Evolutionary conservation across 176 grass and related monocot species (phyloP).

Genomic region (Oryza rufipogon): DNA sequence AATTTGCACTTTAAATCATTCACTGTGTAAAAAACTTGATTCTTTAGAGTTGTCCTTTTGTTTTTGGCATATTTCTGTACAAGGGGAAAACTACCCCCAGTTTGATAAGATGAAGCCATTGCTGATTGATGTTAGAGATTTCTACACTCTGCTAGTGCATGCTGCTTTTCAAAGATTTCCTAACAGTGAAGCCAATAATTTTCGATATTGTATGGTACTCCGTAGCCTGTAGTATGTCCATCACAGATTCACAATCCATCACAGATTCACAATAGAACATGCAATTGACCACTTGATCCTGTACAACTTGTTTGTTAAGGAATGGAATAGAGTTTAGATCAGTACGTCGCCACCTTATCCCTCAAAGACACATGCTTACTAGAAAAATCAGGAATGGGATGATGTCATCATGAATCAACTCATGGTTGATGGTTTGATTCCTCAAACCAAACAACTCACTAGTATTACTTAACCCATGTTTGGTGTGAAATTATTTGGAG

Average conservation of each 20-base stretch:
- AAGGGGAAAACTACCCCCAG: not conserved
- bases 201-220: not conserved
- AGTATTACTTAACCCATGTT: not conserved
- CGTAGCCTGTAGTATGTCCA: not conserved
- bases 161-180: not conserved
- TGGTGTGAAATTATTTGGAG: not conserved
- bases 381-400: not conserved
- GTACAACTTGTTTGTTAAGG: not conserved
- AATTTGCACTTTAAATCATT: not conserved
- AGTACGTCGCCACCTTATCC: not conserved
- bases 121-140: not conserved
- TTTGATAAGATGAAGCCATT: no score
- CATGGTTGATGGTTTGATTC: no score
- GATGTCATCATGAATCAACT: not conserved
- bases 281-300: not conserved
- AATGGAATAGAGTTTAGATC: not conserved
- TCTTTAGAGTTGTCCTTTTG: not conserved
- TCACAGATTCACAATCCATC: not conserved
- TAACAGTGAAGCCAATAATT: not conserved
- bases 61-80: slow-evolving; percentile 5
- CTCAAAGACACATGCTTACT: no score
- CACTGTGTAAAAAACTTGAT: not conserved
- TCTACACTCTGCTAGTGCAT: not conserved
- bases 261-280: not conserved
- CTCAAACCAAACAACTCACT: no score